Evolutionary conservation across 2,329 filamentous ascomycete genomes (phyloP), one percentile per base, ranked within the genome.

Genomic region (Cordyceps javanica): DNA sequence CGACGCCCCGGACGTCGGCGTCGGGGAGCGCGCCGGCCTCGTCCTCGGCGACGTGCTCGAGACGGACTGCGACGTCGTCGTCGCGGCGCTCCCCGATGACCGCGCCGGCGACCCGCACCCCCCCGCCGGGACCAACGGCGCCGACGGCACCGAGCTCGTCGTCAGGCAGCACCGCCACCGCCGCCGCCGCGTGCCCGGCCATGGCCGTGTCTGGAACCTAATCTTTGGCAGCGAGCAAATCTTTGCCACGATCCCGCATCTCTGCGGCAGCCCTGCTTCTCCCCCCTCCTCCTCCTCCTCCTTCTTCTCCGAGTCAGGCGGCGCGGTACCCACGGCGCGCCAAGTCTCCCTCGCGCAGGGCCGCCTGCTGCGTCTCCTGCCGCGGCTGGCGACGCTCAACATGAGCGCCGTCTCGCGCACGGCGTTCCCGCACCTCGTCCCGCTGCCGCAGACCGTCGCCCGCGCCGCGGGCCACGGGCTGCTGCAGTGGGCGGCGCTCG

Each of bases 41-140:
- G 75, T 80, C 2, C 66, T 87, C 3, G 77, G 77, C 2, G 77
- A 82, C 61, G 66, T 86, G 36, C 73, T 86, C 4, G 77, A 83
- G 51, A 71, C 77, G 7, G 83, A 86, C 67, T 82, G 78, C 61
- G 73, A 77, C 10, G 62, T 72, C 14, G 19, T 69, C 68, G 44
- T 30, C 14, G 21, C n/a, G 7, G n/a, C n/a, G n/a, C n/a, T n/a
- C n/a, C n/a, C n/a, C n/a, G n/a, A n/a, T n/a, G n/a, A n/a, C n/a
- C n/a, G n/a, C n/a, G n/a, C n/a, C n/a, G n/a, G 7, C 11, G 14
- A 3, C 10, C 2, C 46, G 46, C 16, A 67, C 46, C 49, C 66
- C 23, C 61, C 63, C 26, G 66, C n/a, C n/a, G n/a, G n/a, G 64
- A 39, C 14, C 5, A 16, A 23, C 8, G 23, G 19, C 4, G 63